Evolutionary conservation across 1,284 basidiomycete genomes (phyloP), one percentile per base, ranked within the genome.

Genomic region (Wallemia mellicola): DNA sequence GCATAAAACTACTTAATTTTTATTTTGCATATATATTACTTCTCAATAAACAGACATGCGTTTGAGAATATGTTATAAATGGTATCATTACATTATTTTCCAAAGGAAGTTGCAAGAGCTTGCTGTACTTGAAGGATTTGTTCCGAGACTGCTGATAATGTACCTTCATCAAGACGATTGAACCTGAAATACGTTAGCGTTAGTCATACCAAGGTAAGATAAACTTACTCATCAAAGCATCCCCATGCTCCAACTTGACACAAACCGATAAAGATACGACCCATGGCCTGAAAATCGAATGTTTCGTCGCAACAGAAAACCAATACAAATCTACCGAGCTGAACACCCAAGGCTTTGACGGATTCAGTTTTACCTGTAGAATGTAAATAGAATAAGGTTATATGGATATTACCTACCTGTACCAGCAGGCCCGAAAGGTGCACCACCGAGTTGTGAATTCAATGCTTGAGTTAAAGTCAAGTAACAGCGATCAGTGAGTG

Each of bases 301-400:
- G 87, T 95, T 71, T 98, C 92, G 71, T 98, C 94, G 68, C 94
- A 99, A 69, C 94, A 98, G 74, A 99, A 98, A 28, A 99, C 94
- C 58, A 99, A 75, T 22, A 98, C 94, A 67, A 98, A 96, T 57
- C 91, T 82, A 58, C 94, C 94, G 5, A 99, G 80, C 67, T 95
- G 91, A 1, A 95, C 87, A 60, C 94, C 94, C 26, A 99, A 81
- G 1, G 94, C 92, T 71, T 98, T 98, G 68, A 99, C 94, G 0
- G 92, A 98, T 71, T 99, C 94, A 0, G 94, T 99, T 75, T 99
- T 99, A 78, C 88, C 91, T n/a, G n/a, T n/a, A n/a, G n/a, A n/a
- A n/a, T n/a, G n/a, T n/a, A n/a, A n/a, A n/a, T n/a, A n/a, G n/a
- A n/a, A n/a, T n/a, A n/a, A n/a, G n/a, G n/a, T n/a, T n/a, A n/a